These are phyloP conservation scores for Russula earlei DNA, from an alignment of 768 basidiomycete genomes.

Conservation along the genomic window DNA sequence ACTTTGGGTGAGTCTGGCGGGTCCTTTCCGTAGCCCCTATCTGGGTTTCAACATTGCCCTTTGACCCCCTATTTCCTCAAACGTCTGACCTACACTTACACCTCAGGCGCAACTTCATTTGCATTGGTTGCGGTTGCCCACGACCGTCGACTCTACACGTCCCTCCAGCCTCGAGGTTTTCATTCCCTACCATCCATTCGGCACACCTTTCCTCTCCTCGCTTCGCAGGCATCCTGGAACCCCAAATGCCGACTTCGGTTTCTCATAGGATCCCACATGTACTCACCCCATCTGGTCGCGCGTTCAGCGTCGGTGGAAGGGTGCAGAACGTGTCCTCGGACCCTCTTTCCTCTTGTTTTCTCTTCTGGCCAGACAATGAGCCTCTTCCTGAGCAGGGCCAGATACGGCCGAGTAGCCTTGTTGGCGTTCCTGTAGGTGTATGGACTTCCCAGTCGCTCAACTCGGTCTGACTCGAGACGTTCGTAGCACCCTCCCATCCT, in stretches of 20 bases:
- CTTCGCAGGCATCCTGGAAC: constrained; percentile 5
- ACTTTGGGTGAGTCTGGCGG: constrained; percentile 62
- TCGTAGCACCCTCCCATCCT: constrained; percentile 72
- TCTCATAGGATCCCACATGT: constrained; percentile 31
- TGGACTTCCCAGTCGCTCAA: not conserved
- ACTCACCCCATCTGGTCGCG: constrained; percentile 75
- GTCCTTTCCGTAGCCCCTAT: constrained; percentile 23
- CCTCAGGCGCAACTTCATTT: constrained; percentile 66
- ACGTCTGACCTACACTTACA: constrained; percentile 28
- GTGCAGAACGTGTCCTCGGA: constrained; percentile 74
- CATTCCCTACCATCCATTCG: constrained; percentile 22
- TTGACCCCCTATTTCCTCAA: constrained; percentile 14
- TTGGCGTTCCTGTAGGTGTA: constrained; percentile 43
- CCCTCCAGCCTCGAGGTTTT: constrained; percentile 21
- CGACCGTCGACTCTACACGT: constrained; percentile 28
- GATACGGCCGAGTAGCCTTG: constrained; percentile 47
- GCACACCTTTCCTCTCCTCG: constrained; percentile 16
- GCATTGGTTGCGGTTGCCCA: constrained; percentile 69
- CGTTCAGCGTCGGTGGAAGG: constrained; percentile 65
- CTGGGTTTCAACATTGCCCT: constrained; percentile 16
- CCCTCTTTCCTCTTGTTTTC: constrained; percentile 62
- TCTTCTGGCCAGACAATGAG: constrained; percentile 91
- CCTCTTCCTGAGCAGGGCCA: constrained; percentile 73
- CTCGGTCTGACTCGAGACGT: constrained; percentile 10
- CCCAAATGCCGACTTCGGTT: constrained; percentile 10